Evolutionary conservation across 2,329 filamentous ascomycete genomes (phyloP), one percentile per base, ranked within the genome.

Genomic region (Colletotrichum sp.): DNA sequence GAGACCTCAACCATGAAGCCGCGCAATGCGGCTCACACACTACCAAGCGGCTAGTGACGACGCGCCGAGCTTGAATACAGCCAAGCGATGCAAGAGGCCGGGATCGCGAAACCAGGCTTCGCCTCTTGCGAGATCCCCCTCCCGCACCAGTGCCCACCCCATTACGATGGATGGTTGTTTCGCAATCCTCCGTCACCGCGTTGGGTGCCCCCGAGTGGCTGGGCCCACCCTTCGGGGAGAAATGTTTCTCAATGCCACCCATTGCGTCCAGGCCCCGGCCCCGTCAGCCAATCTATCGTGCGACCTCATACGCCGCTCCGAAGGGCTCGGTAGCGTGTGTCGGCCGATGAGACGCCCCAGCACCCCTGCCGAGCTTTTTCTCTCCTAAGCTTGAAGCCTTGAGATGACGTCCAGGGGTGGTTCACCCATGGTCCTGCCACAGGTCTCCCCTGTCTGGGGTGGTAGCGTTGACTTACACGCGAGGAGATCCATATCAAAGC

Each of bases 291-390:
- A 36, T 32, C 57, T 63, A 63, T 30, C 39, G 26, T 48, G 63
- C 39, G 63, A 75, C 34, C 39, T 63, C 34, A 24, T 48, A 34
- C 67, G 26, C 57, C 55, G 55, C 67, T 61, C 57, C 24, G 21
- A 34, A 36, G 67, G 36, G 67, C 55, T 60, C 32, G 64, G 39
- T 52, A 73, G 69, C 55, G 63, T 63, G 64, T 67, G 71, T 76
- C 71, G 64, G 60, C 60, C 61, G 60, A 74, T 75, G 74, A 74
- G 74, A 76, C 74, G 66, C 24, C 36, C 61, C 66, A 24, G 34
- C 65, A 71, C 60, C 66, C 71, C 63, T 76, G 72, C 74, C 71
- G 43, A 76, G 74, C 36, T 1, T 65, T 69, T 60, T 32, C 16
- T 21, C 34, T 52, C 43, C 30, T 34, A 30, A 61, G 16, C 16